Evolutionary conservation across 108 stramenopile genomes (phyloP).

Genomic region (Skeletonema costatum): DNA sequence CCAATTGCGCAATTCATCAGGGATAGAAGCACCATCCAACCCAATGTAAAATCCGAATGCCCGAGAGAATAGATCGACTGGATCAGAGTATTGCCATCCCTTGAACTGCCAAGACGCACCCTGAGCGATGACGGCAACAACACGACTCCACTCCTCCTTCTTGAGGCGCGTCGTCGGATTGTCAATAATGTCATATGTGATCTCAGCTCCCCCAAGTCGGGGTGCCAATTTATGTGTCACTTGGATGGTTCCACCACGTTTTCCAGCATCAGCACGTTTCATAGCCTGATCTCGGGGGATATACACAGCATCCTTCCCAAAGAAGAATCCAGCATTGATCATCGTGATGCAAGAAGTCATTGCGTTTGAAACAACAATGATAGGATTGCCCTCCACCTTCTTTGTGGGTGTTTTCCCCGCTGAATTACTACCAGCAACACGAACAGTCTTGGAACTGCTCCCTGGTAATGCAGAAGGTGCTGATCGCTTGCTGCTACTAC

Average conservation of each 20-base stretch:
- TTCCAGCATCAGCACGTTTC: slow-evolving; percentile 51
- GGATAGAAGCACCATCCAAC: slow-evolving; percentile 76
- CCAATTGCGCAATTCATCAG: slow-evolving; percentile 71
- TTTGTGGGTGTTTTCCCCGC: slow-evolving; percentile 1
- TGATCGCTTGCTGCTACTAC: slow-evolving; percentile 18
- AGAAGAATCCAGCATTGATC: slow-evolving; percentile 89
- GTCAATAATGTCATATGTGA: slow-evolving; percentile 92
- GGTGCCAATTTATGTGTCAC: slow-evolving; percentile 58
- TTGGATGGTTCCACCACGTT: slow-evolving; percentile 41
- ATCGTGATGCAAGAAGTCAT: slow-evolving; percentile 89
- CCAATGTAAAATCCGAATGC: slow-evolving; percentile 81
- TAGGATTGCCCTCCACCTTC: slow-evolving; percentile 60
- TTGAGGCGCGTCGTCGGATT: slow-evolving; percentile 72
- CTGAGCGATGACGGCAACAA: slow-evolving; percentile 92
- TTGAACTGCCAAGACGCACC: slow-evolving; percentile 98
- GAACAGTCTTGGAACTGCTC: slow-evolving; percentile 3
- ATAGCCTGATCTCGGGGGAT: slow-evolving; percentile 74
- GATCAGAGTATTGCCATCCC: slow-evolving; percentile 88
- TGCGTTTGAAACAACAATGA: slow-evolving; percentile 95
- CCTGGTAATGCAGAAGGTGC: slow-evolving; percentile 23
- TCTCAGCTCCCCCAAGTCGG: slow-evolving; percentile 62
- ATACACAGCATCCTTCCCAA: slow-evolving; percentile 71
- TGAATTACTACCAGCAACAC: neutral
- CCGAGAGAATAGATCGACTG: slow-evolving; percentile 78
- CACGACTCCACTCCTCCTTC: slow-evolving; percentile 87